Percentiles rank a stretch among this genome's conserved stretches.
phyloP scores from a whole-genome alignment of 306 rosid genomes.

The Cucurbita pepo region DNA sequence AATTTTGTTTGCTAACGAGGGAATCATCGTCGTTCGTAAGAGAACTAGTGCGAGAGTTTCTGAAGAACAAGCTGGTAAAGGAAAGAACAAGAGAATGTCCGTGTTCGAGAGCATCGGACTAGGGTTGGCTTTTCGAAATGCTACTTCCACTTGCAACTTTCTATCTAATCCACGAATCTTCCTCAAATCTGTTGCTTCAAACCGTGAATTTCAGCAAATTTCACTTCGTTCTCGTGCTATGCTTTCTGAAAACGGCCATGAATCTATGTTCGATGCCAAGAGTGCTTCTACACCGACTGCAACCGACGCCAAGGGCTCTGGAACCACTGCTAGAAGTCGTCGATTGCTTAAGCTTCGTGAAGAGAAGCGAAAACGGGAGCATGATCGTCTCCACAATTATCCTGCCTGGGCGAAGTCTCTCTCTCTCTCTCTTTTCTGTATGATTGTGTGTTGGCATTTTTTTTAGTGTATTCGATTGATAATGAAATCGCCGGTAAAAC shows the following conservation, averaged over 20 bases:
- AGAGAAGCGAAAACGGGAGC: slow-evolving; percentile 63
- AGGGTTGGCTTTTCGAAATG: background rate
- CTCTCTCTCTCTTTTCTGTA: background rate
- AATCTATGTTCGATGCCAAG: background rate
- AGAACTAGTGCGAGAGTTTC: background rate
- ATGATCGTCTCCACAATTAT: slow-evolving; percentile 51
- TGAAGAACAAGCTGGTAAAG: background rate
- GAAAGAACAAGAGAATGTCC: background rate
- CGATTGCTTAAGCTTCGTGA: slow-evolving; percentile 67
- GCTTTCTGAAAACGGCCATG: slow-evolving; percentile 5
- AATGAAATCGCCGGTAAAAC: background rate
- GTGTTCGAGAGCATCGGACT: background rate
- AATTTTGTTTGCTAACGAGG: background rate
- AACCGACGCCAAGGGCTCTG: slow-evolving; percentile 26
- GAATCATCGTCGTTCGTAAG: background rate
- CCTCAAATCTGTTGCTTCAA: background rate
- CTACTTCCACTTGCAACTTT: background rate
- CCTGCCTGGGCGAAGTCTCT: slow-evolving; percentile 85
- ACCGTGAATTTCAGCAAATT: background rate
- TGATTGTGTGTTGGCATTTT: background rate
- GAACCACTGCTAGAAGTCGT: slow-evolving; percentile 70
- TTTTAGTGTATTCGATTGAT: background rate
- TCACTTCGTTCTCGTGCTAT: background rate
- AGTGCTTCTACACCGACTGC: background rate
- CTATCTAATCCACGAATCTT: background rate